Evolutionary conservation across 371 early-diverging fungal genomes (phyloP).

Genomic region (Smittium mucronatum): DNA sequence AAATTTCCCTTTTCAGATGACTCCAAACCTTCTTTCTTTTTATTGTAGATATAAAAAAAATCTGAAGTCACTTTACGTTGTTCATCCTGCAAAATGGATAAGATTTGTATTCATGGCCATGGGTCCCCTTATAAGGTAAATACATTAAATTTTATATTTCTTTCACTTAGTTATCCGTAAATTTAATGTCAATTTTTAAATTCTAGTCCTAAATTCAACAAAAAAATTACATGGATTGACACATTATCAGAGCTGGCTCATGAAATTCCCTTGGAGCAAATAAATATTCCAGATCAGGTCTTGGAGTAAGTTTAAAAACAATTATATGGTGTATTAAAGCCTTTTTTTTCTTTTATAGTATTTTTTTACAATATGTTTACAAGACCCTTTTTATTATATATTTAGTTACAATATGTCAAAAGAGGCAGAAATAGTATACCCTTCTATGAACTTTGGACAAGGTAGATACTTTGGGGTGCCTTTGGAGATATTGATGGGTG

Average conservation of each 20-base stretch:
- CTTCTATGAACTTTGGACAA: constrained; percentile 14
- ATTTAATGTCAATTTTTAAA: not conserved
- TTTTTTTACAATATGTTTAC: no score
- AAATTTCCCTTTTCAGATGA: not conserved
- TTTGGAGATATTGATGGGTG: constrained; percentile 51
- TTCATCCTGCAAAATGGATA: constrained; percentile 68
- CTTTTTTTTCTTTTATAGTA: not conserved
- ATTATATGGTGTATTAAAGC: not conserved
- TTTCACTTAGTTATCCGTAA: not conserved
- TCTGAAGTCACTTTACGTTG: constrained; percentile 76
- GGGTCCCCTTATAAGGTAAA: constrained; percentile 34
- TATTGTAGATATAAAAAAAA: constrained; percentile 66
- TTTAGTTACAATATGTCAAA: constrained; percentile 38
- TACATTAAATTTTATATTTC: not conserved
- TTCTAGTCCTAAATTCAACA: constrained; percentile 80
- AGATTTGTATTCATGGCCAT: constrained; percentile 53
- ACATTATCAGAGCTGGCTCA: constrained; percentile 51
- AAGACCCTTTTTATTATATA: no score
- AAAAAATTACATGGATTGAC: constrained; percentile 67
- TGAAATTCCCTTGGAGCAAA: constrained; percentile 52
- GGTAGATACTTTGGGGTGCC: constrained; percentile 43
- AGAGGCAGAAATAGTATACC: constrained; percentile 24
- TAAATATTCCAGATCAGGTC: constrained; percentile 66
- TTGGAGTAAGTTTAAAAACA: constrained; percentile 22
- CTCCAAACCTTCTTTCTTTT: not conserved